A percentile compares a stretch with the other conserved stretches of the same genome.
Evolutionary conservation across 805 yeast genomes (phyloP).

Genomic region (Starmerella bombicola): DNA sequence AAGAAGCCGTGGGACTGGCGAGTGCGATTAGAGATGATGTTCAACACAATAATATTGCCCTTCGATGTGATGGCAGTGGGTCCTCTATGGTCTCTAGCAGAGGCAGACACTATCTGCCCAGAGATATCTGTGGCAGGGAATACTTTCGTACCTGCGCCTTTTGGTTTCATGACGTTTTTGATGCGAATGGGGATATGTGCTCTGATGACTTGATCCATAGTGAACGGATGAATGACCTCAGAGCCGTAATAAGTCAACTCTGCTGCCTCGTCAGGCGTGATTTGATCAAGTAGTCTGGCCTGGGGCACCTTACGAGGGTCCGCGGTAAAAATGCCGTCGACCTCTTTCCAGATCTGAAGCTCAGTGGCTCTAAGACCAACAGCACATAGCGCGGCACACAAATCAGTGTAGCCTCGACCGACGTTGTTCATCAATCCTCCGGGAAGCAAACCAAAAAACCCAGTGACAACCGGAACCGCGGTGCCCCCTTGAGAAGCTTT

Average conservation of each 20-base stretch:
- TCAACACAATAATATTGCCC: constrained; percentile 79
- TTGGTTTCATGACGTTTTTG: constrained; percentile 88
- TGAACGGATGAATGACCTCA: constrained; percentile 96
- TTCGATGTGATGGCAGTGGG: constrained; percentile 97
- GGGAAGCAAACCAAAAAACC: constrained; percentile 91
- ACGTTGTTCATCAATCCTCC: constrained; percentile 88
- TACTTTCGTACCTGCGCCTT: constrained; percentile 85
- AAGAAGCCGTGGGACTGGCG: constrained; percentile 89
- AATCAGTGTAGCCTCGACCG: constrained; percentile 95
- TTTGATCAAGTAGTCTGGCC: constrained; percentile 72
- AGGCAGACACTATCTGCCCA: constrained; percentile 27
- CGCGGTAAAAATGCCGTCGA: constrained; percentile 96
- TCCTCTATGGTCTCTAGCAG: constrained; percentile 13
- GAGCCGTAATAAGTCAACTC: constrained; percentile 96
- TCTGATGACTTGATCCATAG: constrained; percentile 96
- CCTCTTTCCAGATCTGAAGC: constrained; percentile 97
- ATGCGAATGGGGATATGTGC: constrained; percentile 95
- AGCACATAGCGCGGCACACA: constrained; percentile 93
- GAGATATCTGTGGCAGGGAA: constrained; percentile 41
- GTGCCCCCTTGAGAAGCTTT: constrained; percentile 23
- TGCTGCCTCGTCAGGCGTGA: constrained; percentile 97
- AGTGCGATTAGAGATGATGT: constrained; percentile 87
- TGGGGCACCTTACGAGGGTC: constrained; percentile 91
- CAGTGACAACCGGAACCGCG: constrained; percentile 81
- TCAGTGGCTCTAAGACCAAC: constrained; percentile 89